Evolutionary conservation across 305 asterid species (phyloP), one percentile per base, ranked within the genome.

Genomic region (Fraxinus baroniana): DNA sequence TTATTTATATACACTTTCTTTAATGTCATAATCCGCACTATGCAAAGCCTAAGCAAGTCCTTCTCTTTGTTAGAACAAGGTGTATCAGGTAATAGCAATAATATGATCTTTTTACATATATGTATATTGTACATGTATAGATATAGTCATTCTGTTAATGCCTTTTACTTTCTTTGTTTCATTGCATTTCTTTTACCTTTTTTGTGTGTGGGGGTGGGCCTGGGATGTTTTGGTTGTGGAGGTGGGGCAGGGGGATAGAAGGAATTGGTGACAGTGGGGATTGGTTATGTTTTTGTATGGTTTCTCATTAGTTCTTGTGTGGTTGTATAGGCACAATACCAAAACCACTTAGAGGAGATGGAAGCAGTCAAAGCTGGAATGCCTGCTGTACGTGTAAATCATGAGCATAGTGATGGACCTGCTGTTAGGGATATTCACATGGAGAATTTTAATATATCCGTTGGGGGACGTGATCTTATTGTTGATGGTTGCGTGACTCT

Each of bases 381-480:
- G 95, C 99, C 99, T 80, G 90, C 90, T 83, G 91, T 88, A 71
- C 88, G 88, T 41, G 98, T 96, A 80, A 96, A 22, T 83, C 99
- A 96, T 88, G 94, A 90, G 55, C 91, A 90, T 44, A 86, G 83
- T 83, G 98, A 87, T 55, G 98, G 91, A 12, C 86, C 97, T 15
- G 84, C 91, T 85, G 90, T 94, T 64, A 93, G 97, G 89, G 99
- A 96, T 90, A 90, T 96, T 76, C 99, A 90, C 87, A 89, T 96
- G 98, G 97, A 94, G 85, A 93, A 92, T 86, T 96, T 96, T 87
- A 94, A 86, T 86, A 85, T 96, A 82, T 92, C 99, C 83, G 98
- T 96, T 55, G 99, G 98, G 83, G 99, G 99, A 33, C 97, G 97
- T 76, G 99, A 96, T 85, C 98, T 96, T 77, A 96, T 96, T 84